These are phyloP conservation scores for Actinomortierella wolfii DNA, from an alignment of 371 early-diverging fungal genomes.

Conservation along the genomic window DNA sequence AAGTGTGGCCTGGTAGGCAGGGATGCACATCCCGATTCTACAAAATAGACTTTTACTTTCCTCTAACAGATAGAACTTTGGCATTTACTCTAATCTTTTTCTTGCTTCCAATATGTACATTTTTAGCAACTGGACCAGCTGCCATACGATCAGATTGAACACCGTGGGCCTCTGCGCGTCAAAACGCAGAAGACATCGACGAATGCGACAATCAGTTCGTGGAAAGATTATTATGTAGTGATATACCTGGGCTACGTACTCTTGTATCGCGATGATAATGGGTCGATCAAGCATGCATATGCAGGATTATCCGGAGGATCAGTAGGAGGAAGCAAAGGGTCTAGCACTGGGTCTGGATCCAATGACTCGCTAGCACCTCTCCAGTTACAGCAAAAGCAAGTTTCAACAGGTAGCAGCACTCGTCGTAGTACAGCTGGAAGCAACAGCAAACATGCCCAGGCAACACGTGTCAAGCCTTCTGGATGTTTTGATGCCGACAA, in stretches of 20 bases:
- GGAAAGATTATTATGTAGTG: constrained; percentile 44
- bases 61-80: neutral
- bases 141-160: constrained; percentile 28
- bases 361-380: constrained; percentile 4
- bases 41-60: neutral
- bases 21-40: no score
- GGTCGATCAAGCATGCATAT: constrained; percentile 21
- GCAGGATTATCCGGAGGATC: no score
- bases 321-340: no score
- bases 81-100: neutral
- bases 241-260: constrained; percentile 37
- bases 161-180: constrained; percentile 33
- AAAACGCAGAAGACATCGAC: constrained; percentile 33
- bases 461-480: constrained; percentile 31
- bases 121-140: constrained; percentile 25
- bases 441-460: neutral
- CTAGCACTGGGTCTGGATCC: no score
- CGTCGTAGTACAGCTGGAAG: no score
- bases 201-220: constrained; percentile 42
- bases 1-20: no score
- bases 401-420: no score
- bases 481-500: constrained; percentile 39
- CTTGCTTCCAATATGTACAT: neutral
- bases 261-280: constrained; percentile 35
- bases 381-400: no score